Base-by-base conservation (phyloP, 2,329 filamentous ascomycete species). In the Sporothrix euskadiensis region DNA sequence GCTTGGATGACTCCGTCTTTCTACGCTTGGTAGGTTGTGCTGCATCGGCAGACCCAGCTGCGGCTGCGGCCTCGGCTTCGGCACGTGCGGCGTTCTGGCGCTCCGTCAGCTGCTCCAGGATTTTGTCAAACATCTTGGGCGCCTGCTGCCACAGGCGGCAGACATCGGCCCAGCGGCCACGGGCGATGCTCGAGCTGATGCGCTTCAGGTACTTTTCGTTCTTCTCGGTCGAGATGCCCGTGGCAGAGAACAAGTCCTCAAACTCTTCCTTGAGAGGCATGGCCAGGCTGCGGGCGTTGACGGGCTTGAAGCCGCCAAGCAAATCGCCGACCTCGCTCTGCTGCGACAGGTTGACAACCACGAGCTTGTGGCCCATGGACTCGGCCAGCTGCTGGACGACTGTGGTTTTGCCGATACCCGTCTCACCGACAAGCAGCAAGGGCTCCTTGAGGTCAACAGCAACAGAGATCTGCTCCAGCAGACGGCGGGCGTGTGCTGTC, bases 251-350 rank as follows among this genome's bases (percentile, higher is more conserved):
- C 0, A 99, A 85, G 32, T 95, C 90, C 77, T 97, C 94, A 76
- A 99, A 99, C 76, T 97, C 93, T 77, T 98, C 96, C 78, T 97
- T 94, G 79, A 99, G 84, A 0, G 96, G 95, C 52, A 98, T 88
- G 0, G 96, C 92, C 73, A 98, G 86, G 75, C 90, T 97, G 76
- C 95, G 90, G 57, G 96, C 89, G 79, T 95, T 98, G 74, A 99
- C 92, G 0, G 96, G 96, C 81, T 99, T 99, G 84, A 97, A 98
- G 0, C 96, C 96, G 78, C 96, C 97, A 0, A 99, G 85, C 14
- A 99, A 84, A 83, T 99, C 96, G n/a, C 94, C 93, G 56, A 92
- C 94, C 82, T 99, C 97, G 79, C 94, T 98, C 81, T 99, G 97
- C 80, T 99, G 97, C 0, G 96, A 99, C 80, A 99, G 82, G 79